Percentiles rank a stretch among this genome's conserved stretches.
phyloP scores from a whole-genome alignment of 768 basidiomycete genomes.

The Mrakia blollopis region DNA sequence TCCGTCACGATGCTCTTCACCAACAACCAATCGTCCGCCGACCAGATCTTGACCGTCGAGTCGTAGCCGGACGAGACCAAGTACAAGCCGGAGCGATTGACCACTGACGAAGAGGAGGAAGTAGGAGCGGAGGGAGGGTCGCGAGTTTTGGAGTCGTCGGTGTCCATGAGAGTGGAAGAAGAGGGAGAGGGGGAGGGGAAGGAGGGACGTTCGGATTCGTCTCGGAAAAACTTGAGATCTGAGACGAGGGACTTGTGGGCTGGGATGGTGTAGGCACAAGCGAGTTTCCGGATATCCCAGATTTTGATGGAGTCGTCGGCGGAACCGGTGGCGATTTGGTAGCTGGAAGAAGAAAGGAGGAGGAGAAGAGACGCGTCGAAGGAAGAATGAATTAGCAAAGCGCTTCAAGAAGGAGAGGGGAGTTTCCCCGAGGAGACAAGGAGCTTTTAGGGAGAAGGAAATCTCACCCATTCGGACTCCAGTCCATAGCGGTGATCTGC shows the following conservation, averaged over 20 bases:
- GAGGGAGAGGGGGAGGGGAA: slow-evolving; percentile 4
- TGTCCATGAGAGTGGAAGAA: slow-evolving; percentile 19
- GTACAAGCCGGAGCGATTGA: slow-evolving; percentile 75
- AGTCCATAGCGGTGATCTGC: slow-evolving; percentile 81
- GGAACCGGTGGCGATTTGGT: slow-evolving; percentile 94
- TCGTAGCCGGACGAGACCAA: slow-evolving; percentile 93
- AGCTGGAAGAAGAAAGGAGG: slow-evolving; percentile 58
- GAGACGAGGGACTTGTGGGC: slow-evolving; percentile 93
- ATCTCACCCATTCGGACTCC: slow-evolving; percentile 89
- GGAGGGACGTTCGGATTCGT: slow-evolving; percentile 36
- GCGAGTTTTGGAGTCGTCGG: not conserved
- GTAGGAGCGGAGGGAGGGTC: not conserved
- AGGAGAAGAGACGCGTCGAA: not conserved
- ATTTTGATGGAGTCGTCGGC: slow-evolving; percentile 97
- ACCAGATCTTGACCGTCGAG: slow-evolving; percentile 92
- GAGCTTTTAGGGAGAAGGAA: slow-evolving; percentile 63
- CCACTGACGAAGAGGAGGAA: slow-evolving; percentile 10
- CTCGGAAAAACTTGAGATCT: slow-evolving; percentile 87
- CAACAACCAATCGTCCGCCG: slow-evolving; percentile 95
- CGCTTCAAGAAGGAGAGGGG: too few species aligned
- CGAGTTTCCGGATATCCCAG: slow-evolving; percentile 95
- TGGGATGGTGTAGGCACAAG: slow-evolving; percentile 90
- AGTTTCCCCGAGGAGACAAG: not conserved
- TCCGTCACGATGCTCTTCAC: slow-evolving; percentile 84
- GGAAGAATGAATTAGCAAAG: slow-evolving; percentile 7